Evolutionary conservation across 2,329 filamentous ascomycete species (phyloP).

Genomic region (Fusarium sp.): DNA sequence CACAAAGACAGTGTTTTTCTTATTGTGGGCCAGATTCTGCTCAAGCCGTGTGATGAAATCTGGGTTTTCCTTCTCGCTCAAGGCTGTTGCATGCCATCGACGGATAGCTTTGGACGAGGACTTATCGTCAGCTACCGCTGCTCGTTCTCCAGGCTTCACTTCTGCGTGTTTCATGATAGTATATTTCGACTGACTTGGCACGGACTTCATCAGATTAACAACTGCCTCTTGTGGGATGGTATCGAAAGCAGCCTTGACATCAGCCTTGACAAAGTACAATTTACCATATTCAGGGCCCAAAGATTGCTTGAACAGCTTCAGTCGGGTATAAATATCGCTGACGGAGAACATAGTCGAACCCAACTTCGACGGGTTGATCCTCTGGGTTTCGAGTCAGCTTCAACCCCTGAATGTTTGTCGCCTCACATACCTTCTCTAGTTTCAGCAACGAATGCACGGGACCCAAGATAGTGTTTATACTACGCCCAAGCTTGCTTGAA

Average conservation of each 20-base stretch:
- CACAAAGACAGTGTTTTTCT: constrained; percentile 79
- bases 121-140: constrained; percentile 27
- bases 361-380: constrained; percentile 65
- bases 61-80: constrained; percentile 51
- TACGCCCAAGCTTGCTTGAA: constrained; percentile 67
- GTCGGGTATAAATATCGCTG: constrained; percentile 77
- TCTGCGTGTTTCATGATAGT: constrained; percentile 78
- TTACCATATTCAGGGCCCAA: constrained; percentile 52
- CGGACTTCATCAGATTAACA: constrained; percentile 70
- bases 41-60: constrained; percentile 59
- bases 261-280: constrained; percentile 90
- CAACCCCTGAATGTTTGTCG: neutral
- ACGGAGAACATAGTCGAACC: constrained; percentile 85
- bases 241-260: constrained; percentile 93
- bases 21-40: constrained; percentile 50
- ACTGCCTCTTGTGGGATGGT: constrained; percentile 87
- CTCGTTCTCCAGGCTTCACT: constrained; percentile 61
- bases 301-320: constrained; percentile 73
- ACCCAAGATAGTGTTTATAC: constrained; percentile 63
- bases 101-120: constrained; percentile 51
- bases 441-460: constrained; percentile 82
- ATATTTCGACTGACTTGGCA: constrained; percentile 69
- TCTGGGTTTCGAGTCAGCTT: constrained; percentile 42
- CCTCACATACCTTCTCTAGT: constrained; percentile 75
- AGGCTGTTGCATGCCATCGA: constrained; percentile 64